Conservation (phyloP, 2,329 filamentous ascomycete genomes). For the Fusarium solani-melongenae region DNA sequence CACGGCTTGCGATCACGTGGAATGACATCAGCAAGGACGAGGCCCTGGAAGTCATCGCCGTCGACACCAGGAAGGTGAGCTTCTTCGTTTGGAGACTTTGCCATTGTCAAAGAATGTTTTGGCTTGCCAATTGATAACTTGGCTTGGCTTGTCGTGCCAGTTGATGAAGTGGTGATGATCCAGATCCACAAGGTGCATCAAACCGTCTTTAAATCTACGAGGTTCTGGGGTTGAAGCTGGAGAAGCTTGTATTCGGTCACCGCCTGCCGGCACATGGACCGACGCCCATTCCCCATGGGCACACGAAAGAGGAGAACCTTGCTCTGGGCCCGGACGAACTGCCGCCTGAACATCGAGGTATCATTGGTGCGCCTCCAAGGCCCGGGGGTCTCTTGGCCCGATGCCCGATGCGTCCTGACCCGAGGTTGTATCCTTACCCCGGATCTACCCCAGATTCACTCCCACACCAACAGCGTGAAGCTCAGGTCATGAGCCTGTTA, state of each 20-base stretch:
- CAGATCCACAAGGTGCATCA: background rate
- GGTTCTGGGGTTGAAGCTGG: slow-evolving; percentile 6
- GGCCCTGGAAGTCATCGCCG: slow-evolving; percentile 35
- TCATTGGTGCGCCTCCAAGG: background rate
- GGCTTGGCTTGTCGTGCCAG: background rate
- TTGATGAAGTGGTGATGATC: background rate
- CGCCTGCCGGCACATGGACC: slow-evolving; percentile 11
- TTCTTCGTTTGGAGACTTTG: slow-evolving; percentile 21
- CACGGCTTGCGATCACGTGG: slow-evolving; percentile 37
- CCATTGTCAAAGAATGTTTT: background rate
- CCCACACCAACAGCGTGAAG: background rate
- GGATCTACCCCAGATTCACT: slow-evolving; percentile 33
- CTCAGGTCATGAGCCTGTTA: background rate
- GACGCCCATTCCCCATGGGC: slow-evolving; percentile 12
- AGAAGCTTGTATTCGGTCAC: background rate
- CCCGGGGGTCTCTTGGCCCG: slow-evolving; percentile 3
- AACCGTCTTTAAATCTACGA: slow-evolving; percentile 27
- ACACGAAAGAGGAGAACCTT: background rate
- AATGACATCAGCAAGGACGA: slow-evolving; percentile 39
- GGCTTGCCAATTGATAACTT: background rate
- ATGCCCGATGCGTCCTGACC: slow-evolving; percentile 27
- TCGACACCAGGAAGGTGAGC: slow-evolving; percentile 20
- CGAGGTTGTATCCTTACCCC: slow-evolving; percentile 7
- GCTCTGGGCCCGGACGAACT: background rate
- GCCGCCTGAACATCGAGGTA: background rate